Percentiles rank a stretch among this genome's conserved stretches.
Conservation (phyloP, 139 green algal species). For the Chlamydomonas schloesseri region DNA sequence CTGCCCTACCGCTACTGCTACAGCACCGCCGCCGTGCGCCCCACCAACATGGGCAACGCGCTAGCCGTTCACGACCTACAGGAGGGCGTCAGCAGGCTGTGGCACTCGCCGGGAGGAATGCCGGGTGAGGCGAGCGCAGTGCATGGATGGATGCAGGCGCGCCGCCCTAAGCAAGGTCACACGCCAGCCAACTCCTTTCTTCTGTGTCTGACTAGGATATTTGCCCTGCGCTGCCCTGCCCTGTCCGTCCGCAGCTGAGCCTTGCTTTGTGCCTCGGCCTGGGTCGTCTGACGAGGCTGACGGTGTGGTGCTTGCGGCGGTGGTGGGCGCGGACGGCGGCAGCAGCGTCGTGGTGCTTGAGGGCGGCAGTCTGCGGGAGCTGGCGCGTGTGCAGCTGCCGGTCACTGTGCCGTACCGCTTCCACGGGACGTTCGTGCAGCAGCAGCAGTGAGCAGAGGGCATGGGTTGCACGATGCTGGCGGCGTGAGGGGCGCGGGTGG, state of each 20-base stretch:
- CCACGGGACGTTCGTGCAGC: slow-evolving; percentile 70
- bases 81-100: slow-evolving; percentile 54
- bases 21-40: slow-evolving; percentile 62
- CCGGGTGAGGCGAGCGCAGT: slow-evolving; percentile 22
- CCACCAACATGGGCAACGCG: slow-evolving; percentile 79
- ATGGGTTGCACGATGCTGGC: neutral
- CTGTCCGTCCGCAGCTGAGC: slow-evolving; percentile 64
- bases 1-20: slow-evolving; percentile 71
- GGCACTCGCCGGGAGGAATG: slow-evolving; percentile 69
- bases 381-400: slow-evolving; percentile 71
- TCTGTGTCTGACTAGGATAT: neutral
- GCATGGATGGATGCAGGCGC: neutral
- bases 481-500: too few relatives aligned
- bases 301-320: slow-evolving; percentile 73
- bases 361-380: slow-evolving; percentile 66
- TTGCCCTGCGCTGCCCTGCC: neutral
- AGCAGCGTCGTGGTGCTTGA: slow-evolving; percentile 80
- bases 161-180: neutral
- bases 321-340: slow-evolving; percentile 61
- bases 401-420: slow-evolving; percentile 77
- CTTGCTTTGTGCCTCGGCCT: slow-evolving; percentile 74
- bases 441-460: neutral
- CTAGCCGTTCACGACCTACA: slow-evolving; percentile 78
- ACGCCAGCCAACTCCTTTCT: too few relatives aligned
- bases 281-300: slow-evolving; percentile 76